Evolutionary conservation across 495 filamentous ascomycete species (phyloP).

Genomic region (Penicillium waksmanii): DNA sequence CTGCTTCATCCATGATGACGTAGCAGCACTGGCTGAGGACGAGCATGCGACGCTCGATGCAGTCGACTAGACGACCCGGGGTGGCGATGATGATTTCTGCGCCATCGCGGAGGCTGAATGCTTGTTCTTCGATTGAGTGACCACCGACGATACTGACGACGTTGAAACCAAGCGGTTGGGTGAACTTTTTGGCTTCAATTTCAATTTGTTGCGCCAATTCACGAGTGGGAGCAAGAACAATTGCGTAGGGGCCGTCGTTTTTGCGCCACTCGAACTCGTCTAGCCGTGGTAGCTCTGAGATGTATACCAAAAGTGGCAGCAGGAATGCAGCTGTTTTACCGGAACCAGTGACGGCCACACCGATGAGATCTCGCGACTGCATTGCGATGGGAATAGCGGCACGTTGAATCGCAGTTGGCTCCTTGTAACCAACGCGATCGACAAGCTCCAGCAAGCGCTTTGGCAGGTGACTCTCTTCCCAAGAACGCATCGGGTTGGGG

Average conservation of each 20-base stretch:
- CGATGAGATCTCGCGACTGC: constrained; percentile 91
- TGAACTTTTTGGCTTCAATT: constrained; percentile 91
- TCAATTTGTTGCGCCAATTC: constrained; percentile 99
- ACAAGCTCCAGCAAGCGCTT: constrained; percentile 82
- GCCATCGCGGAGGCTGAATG: constrained; percentile 88
- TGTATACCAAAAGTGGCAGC: constrained; percentile 94
- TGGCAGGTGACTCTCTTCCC: constrained; percentile 84
- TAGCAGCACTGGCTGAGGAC: constrained; percentile 97
- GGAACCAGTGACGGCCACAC: constrained; percentile 97
- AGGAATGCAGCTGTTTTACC: constrained; percentile 98
- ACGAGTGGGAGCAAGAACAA: constrained; percentile 96
- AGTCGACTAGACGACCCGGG: constrained; percentile 95
- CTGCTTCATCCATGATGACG: constrained; percentile 97
- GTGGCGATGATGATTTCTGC: constrained; percentile 99
- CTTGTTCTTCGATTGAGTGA: constrained; percentile 93
- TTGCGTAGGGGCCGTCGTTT: constrained; percentile 94
- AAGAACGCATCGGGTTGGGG: constrained; percentile 95
- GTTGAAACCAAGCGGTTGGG: constrained; percentile 86
- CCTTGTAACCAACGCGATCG: constrained; percentile 84
- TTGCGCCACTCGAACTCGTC: constrained; percentile 78
- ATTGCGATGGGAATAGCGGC: constrained; percentile 95
- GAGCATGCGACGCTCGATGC: constrained; percentile 88
- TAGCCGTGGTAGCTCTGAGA: constrained; percentile 84
- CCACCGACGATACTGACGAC: constrained; percentile 98
- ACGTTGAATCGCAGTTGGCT: constrained; percentile 89